Conservation (phyloP, 208 protist genomes). For the Crithidia expoeki region DNA sequence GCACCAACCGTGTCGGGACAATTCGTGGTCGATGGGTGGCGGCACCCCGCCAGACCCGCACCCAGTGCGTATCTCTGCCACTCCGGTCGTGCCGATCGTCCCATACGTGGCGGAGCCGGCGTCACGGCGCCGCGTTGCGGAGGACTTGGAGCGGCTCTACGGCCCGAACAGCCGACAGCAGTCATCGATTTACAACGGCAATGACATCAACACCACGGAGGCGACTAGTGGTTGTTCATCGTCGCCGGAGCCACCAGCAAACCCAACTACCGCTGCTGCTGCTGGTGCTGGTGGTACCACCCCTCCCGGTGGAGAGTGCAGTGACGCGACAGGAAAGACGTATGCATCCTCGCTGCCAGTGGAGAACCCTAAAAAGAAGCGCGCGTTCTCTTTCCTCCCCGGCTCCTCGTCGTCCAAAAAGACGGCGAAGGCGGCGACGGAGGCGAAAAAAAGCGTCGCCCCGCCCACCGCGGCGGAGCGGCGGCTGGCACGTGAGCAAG, state of each 20-base stretch:
- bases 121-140: constrained; percentile 31
- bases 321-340: neutral
- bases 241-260: neutral
- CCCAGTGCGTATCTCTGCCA: constrained; percentile 35
- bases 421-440: constrained; percentile 18
- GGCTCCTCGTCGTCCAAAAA: constrained; percentile 19
- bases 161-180: constrained; percentile 1
- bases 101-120: constrained; percentile 40
- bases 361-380: constrained; percentile 22
- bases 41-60: constrained; percentile 2
- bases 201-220: neutral
- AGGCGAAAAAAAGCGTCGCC: constrained; percentile 13
- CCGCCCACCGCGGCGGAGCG: constrained; percentile 10
- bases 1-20: neutral
- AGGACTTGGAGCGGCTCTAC: constrained; percentile 39
- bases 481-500: constrained; percentile 51
- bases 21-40: neutral
- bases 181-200: neutral
- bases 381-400: neutral
- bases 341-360: neutral
- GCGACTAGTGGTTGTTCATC: no score
- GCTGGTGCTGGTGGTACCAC: neutral
- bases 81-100: constrained; percentile 62
- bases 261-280: neutral
- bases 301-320: neutral